Base-by-base conservation (phyloP, 1,284 basidiomycete species). In the Cryptococcus maquisensis region DNA sequence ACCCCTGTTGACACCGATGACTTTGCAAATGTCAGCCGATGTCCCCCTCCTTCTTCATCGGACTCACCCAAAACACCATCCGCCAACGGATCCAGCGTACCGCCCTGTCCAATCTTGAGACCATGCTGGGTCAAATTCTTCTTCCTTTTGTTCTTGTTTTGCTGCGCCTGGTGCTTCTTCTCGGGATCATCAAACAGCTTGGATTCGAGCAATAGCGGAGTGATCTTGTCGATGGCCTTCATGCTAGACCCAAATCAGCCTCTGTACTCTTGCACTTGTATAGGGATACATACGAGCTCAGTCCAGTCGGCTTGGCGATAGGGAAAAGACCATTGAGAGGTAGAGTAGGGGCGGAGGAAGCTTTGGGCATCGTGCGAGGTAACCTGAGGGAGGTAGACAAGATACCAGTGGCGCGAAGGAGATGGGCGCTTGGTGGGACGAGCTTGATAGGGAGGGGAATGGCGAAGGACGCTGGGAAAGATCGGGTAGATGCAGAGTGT, bases 11-110 rank as follows among this genome's bases (percentile, higher is more conserved):
- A 98, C 80, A 41, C 93, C 96, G 49, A 99, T 81, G 46, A 98
- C 94, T 94, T n/a, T 32, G 46, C 12, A 23, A 10, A 26, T n/a
- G 40, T 52, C 45, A 63, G 51, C 40, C 10, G 28, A 32, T 32
- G 28, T 1, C 28, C 10, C 28, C 38, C 10, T 8, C 3, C 23
- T 21, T 18, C 40, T 1, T 23, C 8, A 2, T 28, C 28, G 38
- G 85, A 81, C 57, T 80, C 81, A 55, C 88, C 88, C 21, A 86
- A 62, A 44, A 89, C 82, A 51, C 88, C 88, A 44, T 83, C 74
- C 41, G 96, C 96, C 18, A 98, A 81, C 12, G 96, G 96, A 78
- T 99, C 96, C 44, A 99, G 79, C 3, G 96, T 99, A 16, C 72
- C 59, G 57, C 69, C 48, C 85, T 77, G 76, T 2, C 76, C 75